A percentile compares a stretch with the other conserved stretches of the same genome.
These are phyloP conservation scores for Lepraria neglecta DNA, from an alignment of 495 filamentous ascomycete genomes.

Conservation along the genomic window DNA sequence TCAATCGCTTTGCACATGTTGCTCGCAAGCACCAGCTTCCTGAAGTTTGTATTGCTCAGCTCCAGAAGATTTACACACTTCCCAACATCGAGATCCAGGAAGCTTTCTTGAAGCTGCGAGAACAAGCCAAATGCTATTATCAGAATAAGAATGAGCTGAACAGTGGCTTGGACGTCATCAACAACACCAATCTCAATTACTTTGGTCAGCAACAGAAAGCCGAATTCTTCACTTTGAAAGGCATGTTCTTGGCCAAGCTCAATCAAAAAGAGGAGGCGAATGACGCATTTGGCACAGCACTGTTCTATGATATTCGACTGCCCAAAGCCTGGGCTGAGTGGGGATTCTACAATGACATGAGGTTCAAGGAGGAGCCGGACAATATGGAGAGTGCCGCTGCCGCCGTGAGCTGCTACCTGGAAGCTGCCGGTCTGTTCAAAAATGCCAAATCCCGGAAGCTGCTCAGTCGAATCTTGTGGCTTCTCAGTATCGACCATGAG, in stretches of 20 bases:
- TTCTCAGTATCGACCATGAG: constrained; percentile 86
- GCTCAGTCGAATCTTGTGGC: constrained; percentile 91
- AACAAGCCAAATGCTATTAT: constrained; percentile 98
- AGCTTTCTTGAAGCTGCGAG: constrained; percentile 91
- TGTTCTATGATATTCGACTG: constrained; percentile 90
- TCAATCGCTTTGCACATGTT: constrained; percentile 97
- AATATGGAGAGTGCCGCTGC: constrained; percentile 77
- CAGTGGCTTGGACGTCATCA: constrained; percentile 93
- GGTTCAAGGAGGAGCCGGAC: constrained; percentile 81
- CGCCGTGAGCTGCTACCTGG: constrained; percentile 91
- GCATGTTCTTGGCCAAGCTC: constrained; percentile 97
- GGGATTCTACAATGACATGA: constrained; percentile 94
- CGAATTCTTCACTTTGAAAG: constrained; percentile 98
- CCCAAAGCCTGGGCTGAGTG: constrained; percentile 99
- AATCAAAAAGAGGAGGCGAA: constrained; percentile 83
- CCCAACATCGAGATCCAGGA: constrained; percentile 99
- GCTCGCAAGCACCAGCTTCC: constrained; percentile 94
- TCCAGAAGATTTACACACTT: constrained; percentile 95
- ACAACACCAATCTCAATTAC: constrained; percentile 98
- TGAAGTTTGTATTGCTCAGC: constrained; percentile 92
- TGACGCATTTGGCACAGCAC: constrained; percentile 84
- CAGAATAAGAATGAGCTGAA: constrained; percentile 87
- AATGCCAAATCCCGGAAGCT: constrained; percentile 93
- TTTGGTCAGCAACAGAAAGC: constrained; percentile 95
- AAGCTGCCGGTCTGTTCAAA: constrained; percentile 93